Evolutionary conservation across 2,329 filamentous ascomycete genomes (phyloP), one percentile per base, ranked within the genome.

Genomic region (Stachybotrys chlorohalonatus): DNA sequence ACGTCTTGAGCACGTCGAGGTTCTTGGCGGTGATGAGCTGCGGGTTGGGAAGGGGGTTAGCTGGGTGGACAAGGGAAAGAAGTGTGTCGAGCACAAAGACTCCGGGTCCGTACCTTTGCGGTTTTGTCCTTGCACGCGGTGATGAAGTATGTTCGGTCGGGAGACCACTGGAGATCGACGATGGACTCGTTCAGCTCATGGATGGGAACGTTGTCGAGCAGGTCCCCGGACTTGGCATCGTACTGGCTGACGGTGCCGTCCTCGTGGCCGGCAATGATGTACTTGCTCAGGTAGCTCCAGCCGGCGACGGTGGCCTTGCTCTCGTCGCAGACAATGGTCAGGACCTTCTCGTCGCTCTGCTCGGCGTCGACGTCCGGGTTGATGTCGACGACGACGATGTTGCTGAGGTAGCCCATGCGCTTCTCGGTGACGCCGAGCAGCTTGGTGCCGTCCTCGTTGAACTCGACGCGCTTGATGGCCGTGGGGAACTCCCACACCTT

Each of bases 401-500:
- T 95, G 69, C 90, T 90, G 62, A 97, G 81, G 75, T 90, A 93
- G 63, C 94, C 94, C 84, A 95, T 96, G 67, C 94, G 90, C 87
- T 96, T 96, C 80, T 99, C 94, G 53, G 94, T 99, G 60, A 99
- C 92, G 60, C 90, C 93, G 61, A 99, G 79, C 65, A 99, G 80
- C 76, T 89, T 84, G 68, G 83, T 87, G 67, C 93, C 94, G 74
- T 99, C 94, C 67, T 95, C 88, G 70, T 86, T 92, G 80, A 99
- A 99, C 76, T 96, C 93, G 72, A 96, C 92, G 66, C 94, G 85
- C 85, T 99, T 97, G 73, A 99, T 90, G 61, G 92, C 91, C 49
- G 94, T 97, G 57, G 89, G 86, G 76, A 96, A 96, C 64, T 99
- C 92, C 94, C 94, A 99, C 55, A 88, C 89, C 85, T 97, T 96